Evolutionary conservation across 805 yeast genomes (phyloP).

Genomic region (Candida mattraensis): DNA sequence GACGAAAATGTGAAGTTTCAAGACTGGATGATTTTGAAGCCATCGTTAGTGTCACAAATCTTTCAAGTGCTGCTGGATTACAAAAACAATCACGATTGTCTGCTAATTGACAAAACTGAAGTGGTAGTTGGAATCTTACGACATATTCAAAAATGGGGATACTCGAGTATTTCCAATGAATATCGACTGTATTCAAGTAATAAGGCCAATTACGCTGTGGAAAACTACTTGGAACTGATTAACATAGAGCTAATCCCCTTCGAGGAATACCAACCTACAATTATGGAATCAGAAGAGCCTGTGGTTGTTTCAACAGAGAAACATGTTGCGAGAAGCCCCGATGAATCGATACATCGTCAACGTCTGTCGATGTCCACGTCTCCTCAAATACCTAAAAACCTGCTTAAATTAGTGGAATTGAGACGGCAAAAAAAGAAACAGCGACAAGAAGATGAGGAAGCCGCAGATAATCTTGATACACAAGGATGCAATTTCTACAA

Average conservation of each 20-base stretch:
- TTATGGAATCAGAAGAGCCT: conserved; percentile 9
- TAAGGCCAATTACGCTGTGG: conserved; percentile 75
- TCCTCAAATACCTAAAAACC: conserved; percentile 67
- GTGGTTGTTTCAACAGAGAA: conserved; percentile 8
- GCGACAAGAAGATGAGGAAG: conserved; percentile 5
- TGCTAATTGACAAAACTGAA: conserved; percentile 78
- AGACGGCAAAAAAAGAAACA: conserved; percentile 39
- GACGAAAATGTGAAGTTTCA: conserved; percentile 28
- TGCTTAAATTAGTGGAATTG: conserved; percentile 54
- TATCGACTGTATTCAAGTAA: conserved; percentile 72
- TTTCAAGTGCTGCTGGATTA: conserved; percentile 64
- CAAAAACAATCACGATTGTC: conserved; percentile 59
- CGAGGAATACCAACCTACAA: conserved; percentile 28
- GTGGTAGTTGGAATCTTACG: conserved; percentile 80
- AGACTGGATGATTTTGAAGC: conserved; percentile 77
- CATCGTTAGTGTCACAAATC: conserved; percentile 60
- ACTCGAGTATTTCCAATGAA: conserved; percentile 80
- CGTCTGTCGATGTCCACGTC: conserved; percentile 55
- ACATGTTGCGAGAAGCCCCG: conserved; percentile 9
- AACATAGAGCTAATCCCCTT: conserved; percentile 50
- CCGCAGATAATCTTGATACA: no score
- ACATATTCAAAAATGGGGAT: conserved; percentile 85
- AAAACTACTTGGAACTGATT: conserved; percentile 75
- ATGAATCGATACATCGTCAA: no score
- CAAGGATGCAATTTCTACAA: conserved; percentile 34